Evolutionary conservation across 208 protist genomes (phyloP).

Genomic region (Angomonas ambiguus): DNA sequence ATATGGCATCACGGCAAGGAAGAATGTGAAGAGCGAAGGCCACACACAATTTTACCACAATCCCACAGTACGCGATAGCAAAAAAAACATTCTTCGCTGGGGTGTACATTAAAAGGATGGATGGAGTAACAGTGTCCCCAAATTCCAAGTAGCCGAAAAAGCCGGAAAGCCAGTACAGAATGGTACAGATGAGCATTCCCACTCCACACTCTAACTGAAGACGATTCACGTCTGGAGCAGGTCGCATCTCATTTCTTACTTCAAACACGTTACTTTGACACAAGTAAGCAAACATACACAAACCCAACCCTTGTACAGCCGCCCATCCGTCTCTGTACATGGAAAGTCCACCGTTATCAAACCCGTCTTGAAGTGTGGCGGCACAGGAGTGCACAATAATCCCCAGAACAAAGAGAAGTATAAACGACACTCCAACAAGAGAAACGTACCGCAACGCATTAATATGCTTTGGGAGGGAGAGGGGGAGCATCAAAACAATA

Average conservation of each 20-base stretch:
- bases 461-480: slow-evolving; percentile 62
- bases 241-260: slow-evolving; percentile 48
- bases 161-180: slow-evolving; percentile 67
- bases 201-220: slow-evolving; percentile 41
- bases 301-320: slow-evolving; percentile 36
- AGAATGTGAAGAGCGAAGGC: slow-evolving; percentile 69
- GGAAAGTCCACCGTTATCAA: slow-evolving; percentile 21
- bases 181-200: slow-evolving; percentile 60
- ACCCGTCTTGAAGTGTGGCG: slow-evolving; percentile 21
- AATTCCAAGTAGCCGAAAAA: slow-evolving; percentile 78
- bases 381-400: slow-evolving; percentile 44
- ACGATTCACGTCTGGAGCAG: slow-evolving; percentile 26
- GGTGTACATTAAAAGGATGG: slow-evolving; percentile 56
- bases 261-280: slow-evolving; percentile 68
- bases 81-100: slow-evolving; percentile 50
- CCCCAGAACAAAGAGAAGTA: slow-evolving; percentile 67
- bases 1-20: slow-evolving; percentile 53
- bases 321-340: slow-evolving; percentile 26
- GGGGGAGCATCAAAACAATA: slow-evolving; percentile 62
- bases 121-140: slow-evolving; percentile 27
- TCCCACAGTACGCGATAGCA: slow-evolving; percentile 59
- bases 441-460: slow-evolving; percentile 80
- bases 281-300: slow-evolving; percentile 66
- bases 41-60: slow-evolving; percentile 66
- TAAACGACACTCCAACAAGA: slow-evolving; percentile 51